A percentile compares a stretch with the other conserved stretches of the same genome.
Evolutionary conservation across 176 grass and related monocot genomes (phyloP).

Genomic region (Themeda triandra): DNA sequence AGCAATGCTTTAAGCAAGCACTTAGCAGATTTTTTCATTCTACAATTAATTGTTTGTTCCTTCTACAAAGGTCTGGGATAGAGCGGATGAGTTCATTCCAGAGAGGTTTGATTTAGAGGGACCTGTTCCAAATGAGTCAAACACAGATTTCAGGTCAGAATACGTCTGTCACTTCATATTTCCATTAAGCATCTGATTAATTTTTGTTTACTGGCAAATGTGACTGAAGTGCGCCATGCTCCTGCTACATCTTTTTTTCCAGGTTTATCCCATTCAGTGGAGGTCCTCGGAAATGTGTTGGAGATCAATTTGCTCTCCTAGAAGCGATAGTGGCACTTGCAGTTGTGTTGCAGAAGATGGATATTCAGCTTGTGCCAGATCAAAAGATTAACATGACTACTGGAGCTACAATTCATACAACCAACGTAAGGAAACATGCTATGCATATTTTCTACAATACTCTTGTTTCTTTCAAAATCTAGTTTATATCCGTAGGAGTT

Average conservation of each 20-base stretch:
- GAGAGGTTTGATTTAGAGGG: slow-evolving; percentile 91
- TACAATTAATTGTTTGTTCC: slow-evolving; percentile 21
- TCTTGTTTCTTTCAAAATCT: background rate
- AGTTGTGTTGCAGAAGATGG: slow-evolving; percentile 71
- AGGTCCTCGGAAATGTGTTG: slow-evolving; percentile 98
- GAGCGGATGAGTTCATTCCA: slow-evolving; percentile 80
- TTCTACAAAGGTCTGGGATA: slow-evolving; percentile 80
- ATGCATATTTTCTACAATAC: background rate
- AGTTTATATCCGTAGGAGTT: slow-evolving; percentile 14
- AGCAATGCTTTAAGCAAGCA: background rate
- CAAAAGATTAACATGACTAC: slow-evolving; percentile 99
- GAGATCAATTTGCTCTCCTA: slow-evolving; percentile 93
- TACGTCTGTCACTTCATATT: background rate
- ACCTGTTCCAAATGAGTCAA: slow-evolving; percentile 88
- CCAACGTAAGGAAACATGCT: slow-evolving; percentile 55
- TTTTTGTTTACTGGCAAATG: background rate
- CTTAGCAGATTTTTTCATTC: background rate
- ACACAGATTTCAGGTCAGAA: slow-evolving; percentile 85
- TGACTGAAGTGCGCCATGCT: background rate
- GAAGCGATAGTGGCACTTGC: slow-evolving; percentile 95
- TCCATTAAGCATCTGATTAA: background rate
- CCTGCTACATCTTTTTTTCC: background rate
- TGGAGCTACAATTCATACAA: slow-evolving; percentile 96
- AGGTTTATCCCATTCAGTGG: slow-evolving; percentile 98
- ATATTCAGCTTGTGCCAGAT: slow-evolving; percentile 70